Conservation (phyloP, 257 asterid genomes). For the Primulina huaijiensis region DNA sequence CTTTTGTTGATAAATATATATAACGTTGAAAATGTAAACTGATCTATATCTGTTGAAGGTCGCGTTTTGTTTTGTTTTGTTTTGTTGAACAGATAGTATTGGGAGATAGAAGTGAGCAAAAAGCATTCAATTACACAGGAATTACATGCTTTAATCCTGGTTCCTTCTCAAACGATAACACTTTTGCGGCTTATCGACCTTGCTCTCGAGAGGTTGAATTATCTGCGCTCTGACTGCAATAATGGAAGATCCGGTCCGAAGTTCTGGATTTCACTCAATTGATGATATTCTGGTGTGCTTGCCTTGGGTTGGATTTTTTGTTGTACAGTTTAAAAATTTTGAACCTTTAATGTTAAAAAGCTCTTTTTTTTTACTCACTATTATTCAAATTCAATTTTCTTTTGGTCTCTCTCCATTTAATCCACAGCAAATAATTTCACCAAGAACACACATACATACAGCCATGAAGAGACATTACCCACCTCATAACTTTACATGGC, state of each 20-base stretch:
- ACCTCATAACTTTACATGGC: too few relatives aligned
- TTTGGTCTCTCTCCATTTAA: too few relatives aligned
- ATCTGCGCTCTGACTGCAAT: conserved; percentile 31
- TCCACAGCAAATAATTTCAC: too few relatives aligned
- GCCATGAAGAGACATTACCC: too few relatives aligned
- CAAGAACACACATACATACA: too few relatives aligned
- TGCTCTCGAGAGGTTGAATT: conserved; percentile 82
- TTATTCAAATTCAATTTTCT: too few relatives aligned
- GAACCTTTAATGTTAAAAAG: too few relatives aligned
- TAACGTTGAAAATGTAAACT: not conserved
- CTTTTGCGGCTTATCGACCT: conserved; percentile 81
- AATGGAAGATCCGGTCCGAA: conserved; percentile 14
- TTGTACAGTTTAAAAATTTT: too few relatives aligned
- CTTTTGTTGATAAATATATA: conserved; percentile 25
- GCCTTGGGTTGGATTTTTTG: too few relatives aligned
- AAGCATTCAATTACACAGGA: conserved; percentile 72
- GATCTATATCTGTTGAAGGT: conserved; percentile 17
- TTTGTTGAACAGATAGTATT: conserved; percentile 62
- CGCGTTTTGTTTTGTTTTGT: not conserved
- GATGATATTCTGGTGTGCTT: too few relatives aligned
- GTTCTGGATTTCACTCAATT: not conserved
- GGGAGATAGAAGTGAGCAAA: conserved; percentile 93
- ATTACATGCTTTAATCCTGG: conserved; percentile 94
- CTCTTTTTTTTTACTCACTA: too few relatives aligned
- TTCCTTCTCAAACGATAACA: conserved; percentile 80